phyloP scores from a whole-genome alignment of 768 basidiomycete species.

The Cyclocybe cylindracea region DNA sequence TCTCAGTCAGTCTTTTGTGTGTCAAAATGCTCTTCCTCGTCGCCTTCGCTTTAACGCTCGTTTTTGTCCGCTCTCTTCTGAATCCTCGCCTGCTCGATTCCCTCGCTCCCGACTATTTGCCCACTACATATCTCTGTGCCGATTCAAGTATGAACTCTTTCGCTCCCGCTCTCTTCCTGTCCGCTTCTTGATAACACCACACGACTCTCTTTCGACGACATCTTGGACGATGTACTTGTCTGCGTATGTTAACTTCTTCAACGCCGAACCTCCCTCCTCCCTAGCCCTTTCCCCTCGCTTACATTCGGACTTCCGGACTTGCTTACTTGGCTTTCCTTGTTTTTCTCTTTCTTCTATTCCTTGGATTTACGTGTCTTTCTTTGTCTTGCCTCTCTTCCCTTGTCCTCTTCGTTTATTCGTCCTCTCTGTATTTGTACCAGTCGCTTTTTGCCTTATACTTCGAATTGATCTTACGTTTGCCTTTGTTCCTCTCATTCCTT shows the following conservation, averaged over 20 bases:
- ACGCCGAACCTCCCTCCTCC: no score
- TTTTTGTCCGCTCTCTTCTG: slow-evolving; percentile 12
- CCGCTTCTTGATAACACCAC: not conserved
- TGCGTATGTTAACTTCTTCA: not conserved
- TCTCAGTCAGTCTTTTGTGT: slow-evolving; percentile 5
- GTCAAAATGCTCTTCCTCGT: slow-evolving; percentile 12
- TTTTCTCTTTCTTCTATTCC: not conserved
- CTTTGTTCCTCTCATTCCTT: not conserved
- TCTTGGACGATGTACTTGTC: slow-evolving; percentile 17
- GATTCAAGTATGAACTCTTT: not conserved
- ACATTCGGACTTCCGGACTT: not conserved
- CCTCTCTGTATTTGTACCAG: not conserved
- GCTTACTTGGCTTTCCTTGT: not conserved
- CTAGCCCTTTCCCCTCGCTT: no score
- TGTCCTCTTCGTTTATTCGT: not conserved
- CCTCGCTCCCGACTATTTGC: not conserved
- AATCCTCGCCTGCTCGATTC: not conserved
- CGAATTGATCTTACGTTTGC: not conserved
- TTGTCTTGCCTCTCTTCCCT: not conserved
- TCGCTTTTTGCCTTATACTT: no score
- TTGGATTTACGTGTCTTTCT: not conserved
- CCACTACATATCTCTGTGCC: not conserved
- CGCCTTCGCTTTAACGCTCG: slow-evolving; percentile 1
- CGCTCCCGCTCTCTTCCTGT: no score
- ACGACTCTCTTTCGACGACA: slow-evolving; percentile 10